A percentile compares a stretch with the other conserved stretches of the same genome.
These are phyloP conservation scores for Russula compacta DNA, from an alignment of 768 basidiomycete genomes.

Conservation along the genomic window DNA sequence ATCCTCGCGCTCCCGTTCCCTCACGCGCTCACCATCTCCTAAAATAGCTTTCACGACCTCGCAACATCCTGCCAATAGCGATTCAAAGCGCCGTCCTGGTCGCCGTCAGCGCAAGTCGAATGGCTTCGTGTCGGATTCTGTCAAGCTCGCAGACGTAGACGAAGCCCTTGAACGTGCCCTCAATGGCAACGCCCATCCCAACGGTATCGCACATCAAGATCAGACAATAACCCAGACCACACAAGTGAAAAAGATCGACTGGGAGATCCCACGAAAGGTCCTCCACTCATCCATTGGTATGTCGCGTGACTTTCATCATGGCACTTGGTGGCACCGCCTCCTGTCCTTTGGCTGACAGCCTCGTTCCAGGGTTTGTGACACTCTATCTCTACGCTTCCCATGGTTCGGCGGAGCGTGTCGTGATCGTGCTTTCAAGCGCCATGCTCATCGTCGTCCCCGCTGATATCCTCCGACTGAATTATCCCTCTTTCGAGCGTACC, in stretches of 20 bases:
- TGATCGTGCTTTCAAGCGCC: slow-evolving; percentile 53
- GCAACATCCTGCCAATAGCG: slow-evolving; percentile 6
- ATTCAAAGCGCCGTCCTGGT: slow-evolving; percentile 15
- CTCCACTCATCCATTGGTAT: slow-evolving; percentile 84
- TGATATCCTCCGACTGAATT: slow-evolving; percentile 66
- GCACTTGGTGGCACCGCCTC: not conserved
- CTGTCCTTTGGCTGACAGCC: not conserved
- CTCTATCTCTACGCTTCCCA: slow-evolving; percentile 47
- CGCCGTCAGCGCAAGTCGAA: slow-evolving; percentile 18
- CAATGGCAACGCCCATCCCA: slow-evolving; percentile 4
- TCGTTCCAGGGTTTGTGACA: slow-evolving; percentile 49
- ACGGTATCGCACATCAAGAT: not conserved
- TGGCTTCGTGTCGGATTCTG: slow-evolving; percentile 10
- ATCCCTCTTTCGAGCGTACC: slow-evolving; percentile 49
- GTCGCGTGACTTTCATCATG: slow-evolving; percentile 25
- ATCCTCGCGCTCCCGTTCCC: slow-evolving; percentile 19
- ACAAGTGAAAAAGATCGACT: slow-evolving; percentile 41
- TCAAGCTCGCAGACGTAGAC: slow-evolving; percentile 19
- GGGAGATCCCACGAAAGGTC: slow-evolving; percentile 85
- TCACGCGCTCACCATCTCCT: slow-evolving; percentile 20
- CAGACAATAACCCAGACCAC: not conserved
- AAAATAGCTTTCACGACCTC: slow-evolving; percentile 19
- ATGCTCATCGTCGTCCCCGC: slow-evolving; percentile 62
- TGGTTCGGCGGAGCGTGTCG: slow-evolving; percentile 41
- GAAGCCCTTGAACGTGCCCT: slow-evolving; percentile 15